These are phyloP conservation scores for Aspergillus thermomutatus DNA, from an alignment of 2,329 filamentous ascomycete genomes.

Conservation along the genomic window DNA sequence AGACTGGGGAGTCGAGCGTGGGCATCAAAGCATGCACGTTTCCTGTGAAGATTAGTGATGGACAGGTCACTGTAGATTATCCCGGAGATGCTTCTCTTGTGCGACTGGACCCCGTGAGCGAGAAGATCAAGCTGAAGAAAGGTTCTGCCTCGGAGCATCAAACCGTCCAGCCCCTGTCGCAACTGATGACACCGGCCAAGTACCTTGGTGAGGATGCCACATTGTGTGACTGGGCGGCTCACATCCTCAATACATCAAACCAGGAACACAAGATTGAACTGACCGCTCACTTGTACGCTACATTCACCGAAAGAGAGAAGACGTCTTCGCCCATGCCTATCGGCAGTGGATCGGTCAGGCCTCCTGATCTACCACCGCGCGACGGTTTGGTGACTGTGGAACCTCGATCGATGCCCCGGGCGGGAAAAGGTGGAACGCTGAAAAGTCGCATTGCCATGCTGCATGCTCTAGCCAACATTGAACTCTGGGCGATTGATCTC, in stretches of 20 bases:
- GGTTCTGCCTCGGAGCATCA: not conserved
- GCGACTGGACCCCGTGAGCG: conserved; percentile 43
- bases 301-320: conserved; percentile 39
- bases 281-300: conserved; percentile 42
- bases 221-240: conserved; percentile 48
- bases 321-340: conserved; percentile 42
- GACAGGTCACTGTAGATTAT: conserved; percentile 35
- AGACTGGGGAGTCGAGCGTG: conserved; percentile 48
- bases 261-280: conserved; percentile 49
- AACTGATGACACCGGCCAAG: conserved; percentile 9
- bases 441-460: conserved; percentile 48
- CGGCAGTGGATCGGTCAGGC: conserved; percentile 33
- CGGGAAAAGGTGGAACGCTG: conserved; percentile 41
- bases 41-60: conserved; percentile 37
- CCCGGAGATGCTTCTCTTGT: conserved; percentile 24
- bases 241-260: conserved; percentile 45
- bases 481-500: conserved; percentile 49
- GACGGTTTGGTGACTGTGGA: conserved; percentile 39
- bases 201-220: conserved; percentile 43
- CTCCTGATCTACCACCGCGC: conserved; percentile 42
- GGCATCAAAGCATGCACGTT: conserved; percentile 49
- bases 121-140: conserved; percentile 45
- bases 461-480: conserved; percentile 48
- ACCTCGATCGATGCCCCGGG: conserved; percentile 40
- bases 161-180: conserved; percentile 8